Evolutionary conservation across 1,139 yeast species (phyloP).

Genomic region (Yamadazyma conglobata): DNA sequence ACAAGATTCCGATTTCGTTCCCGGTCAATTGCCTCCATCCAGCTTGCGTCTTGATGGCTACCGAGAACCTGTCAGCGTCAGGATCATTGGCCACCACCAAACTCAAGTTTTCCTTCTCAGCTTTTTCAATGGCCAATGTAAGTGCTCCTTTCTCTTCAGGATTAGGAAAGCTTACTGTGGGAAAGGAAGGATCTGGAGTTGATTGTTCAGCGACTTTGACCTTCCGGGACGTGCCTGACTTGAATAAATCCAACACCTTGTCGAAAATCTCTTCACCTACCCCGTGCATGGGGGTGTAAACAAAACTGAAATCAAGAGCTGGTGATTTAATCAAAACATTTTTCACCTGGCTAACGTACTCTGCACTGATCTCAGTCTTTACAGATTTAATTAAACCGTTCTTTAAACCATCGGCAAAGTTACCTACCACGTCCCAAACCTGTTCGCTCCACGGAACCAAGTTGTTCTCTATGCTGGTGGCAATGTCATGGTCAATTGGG

Average conservation of each 20-base stretch:
- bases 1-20: slow-evolving; percentile 82
- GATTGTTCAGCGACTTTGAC: slow-evolving; percentile 55
- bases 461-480: slow-evolving; percentile 57
- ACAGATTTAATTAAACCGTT: slow-evolving; percentile 22
- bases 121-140: slow-evolving; percentile 60
- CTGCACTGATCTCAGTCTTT: slow-evolving; percentile 28
- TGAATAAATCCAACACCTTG: slow-evolving; percentile 29
- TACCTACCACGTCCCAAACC: slow-evolving; percentile 47
- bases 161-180: slow-evolving; percentile 86
- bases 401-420: slow-evolving; percentile 25
- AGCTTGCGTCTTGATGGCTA: slow-evolving; percentile 52
- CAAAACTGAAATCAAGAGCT: slow-evolving; percentile 42
- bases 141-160: slow-evolving; percentile 96
- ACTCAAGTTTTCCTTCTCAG: slow-evolving; percentile 40
- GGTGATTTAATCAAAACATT: slow-evolving; percentile 22
- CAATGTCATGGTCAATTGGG: slow-evolving; percentile 79
- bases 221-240: slow-evolving; percentile 20
- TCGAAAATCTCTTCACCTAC: slow-evolving; percentile 64
- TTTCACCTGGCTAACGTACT: slow-evolving; percentile 34
- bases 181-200: slow-evolving; percentile 77
- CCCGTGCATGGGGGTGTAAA: slow-evolving; percentile 95
- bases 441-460: slow-evolving; percentile 53
- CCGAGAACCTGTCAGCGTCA: slow-evolving; percentile 91
- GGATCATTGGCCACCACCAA: slow-evolving; percentile 90
- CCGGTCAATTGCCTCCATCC: slow-evolving; percentile 83